Evolutionary conservation across 129 eudicot genomes (phyloP).

Genomic region (Tagetes patula): DNA sequence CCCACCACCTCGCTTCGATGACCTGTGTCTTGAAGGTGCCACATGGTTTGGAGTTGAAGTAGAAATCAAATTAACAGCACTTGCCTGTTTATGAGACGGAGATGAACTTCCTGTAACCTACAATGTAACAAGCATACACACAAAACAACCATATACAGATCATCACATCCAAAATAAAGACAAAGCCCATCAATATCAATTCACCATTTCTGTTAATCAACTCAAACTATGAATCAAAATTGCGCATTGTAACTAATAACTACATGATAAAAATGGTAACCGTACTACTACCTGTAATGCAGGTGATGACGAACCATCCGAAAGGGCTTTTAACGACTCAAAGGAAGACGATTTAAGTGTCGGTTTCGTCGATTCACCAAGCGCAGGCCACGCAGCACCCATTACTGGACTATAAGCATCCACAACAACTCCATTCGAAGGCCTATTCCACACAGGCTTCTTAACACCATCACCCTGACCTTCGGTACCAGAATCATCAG

Average conservation of each 20-base stretch:
- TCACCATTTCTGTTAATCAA: neutral
- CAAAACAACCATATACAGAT: neutral
- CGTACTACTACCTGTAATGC: constrained; percentile 46
- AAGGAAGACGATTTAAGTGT: constrained; percentile 55
- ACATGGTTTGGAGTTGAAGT: constrained; percentile 49
- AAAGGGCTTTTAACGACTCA: constrained; percentile 47
- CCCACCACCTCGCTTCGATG: constrained; percentile 64
- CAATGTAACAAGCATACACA: constrained; percentile 21
- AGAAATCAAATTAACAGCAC: constrained; percentile 37
- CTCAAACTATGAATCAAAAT: neutral
- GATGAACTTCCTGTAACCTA: constrained; percentile 51
- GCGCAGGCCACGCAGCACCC: constrained; percentile 85
- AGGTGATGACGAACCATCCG: constrained; percentile 44
- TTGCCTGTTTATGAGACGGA: constrained; percentile 46
- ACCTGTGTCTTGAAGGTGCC: constrained; percentile 52
- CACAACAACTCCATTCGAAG: constrained; percentile 48
- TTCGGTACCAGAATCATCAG: constrained; percentile 34
- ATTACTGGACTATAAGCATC: constrained; percentile 59
- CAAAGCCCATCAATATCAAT: neutral
- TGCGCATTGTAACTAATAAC: neutral
- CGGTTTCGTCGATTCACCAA: constrained; percentile 71
- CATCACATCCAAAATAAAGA: neutral
- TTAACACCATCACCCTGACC: constrained; percentile 35
- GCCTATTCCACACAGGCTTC: constrained; percentile 80
- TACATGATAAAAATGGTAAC: neutral